Conservation (phyloP, 225 moss, liverwort and hornwort species). For the Rhytidiadelphus loreus region DNA sequence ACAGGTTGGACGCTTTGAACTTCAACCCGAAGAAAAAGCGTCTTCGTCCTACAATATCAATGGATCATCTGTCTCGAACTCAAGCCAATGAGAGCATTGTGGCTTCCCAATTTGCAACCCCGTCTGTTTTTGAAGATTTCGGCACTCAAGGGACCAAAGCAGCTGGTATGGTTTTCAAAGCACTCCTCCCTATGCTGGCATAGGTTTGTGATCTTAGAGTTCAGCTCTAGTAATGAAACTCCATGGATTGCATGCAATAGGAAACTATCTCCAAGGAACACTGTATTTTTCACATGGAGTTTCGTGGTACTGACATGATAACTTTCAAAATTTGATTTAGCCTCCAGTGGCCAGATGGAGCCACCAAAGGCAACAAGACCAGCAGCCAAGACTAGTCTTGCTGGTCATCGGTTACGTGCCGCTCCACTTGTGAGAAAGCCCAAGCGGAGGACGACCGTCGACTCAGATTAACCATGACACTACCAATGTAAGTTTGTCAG, state of each 20-base stretch:
- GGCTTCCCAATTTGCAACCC: conserved; percentile 8
- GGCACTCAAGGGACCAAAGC: conserved; percentile 5
- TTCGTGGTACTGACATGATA: background rate
- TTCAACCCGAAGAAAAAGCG: conserved; percentile 48
- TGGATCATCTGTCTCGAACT: conserved; percentile 11
- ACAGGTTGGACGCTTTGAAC: conserved; percentile 43
- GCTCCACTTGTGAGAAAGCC: conserved; percentile 55
- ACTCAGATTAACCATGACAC: background rate
- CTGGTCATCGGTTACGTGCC: conserved; percentile 39
- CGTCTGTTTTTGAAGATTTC: conserved; percentile 11
- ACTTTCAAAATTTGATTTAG: background rate
- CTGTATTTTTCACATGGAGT: background rate
- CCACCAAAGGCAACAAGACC: conserved; percentile 22
- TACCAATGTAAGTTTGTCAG: background rate
- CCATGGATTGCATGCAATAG: background rate
- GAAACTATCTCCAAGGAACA: background rate
- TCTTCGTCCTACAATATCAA: conserved; percentile 10
- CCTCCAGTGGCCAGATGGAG: conserved; percentile 19
- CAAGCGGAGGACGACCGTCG: conserved; percentile 42
- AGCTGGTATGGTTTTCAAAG: conserved; percentile 7
- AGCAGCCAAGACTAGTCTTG: conserved; percentile 13
- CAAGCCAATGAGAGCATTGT: conserved; percentile 11
- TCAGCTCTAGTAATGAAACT: background rate
- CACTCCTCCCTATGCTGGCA: background rate
- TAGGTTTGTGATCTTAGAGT: background rate